Evolutionary conservation across 371 early-diverging fungal species (phyloP), one percentile per base, ranked within the genome.

Genomic region (Chytridium lagenaria): DNA sequence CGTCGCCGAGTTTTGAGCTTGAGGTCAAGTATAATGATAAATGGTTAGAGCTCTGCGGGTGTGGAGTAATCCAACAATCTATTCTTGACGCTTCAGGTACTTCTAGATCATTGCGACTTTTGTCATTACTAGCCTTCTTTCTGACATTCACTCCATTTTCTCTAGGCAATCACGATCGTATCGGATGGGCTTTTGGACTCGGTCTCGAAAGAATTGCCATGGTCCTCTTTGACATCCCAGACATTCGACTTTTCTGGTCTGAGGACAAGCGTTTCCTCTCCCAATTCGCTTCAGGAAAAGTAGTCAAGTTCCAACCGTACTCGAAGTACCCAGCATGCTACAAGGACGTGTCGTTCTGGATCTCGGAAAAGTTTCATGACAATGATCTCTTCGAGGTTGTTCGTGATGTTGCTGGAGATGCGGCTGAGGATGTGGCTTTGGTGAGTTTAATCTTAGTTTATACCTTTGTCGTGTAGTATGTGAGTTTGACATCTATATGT

Each of bases 181-280:
- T 97, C 67, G 98, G 95, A 5, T 98, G 98, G 97, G 99, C 98
- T 5, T 97, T 95, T 80, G 99, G 99, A 31, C 85, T 98, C 75
- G 99, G 99, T 1, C 84, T 98, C 15, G 99, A 98, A 79, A 86
- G 99, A n/a, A 83, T 98, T 69, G 96, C 98, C 0, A 95, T 98
- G 96, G 93, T 96, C 0, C 82, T 98, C 73, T 97, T 95, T 82
- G 91, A 90, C 70, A 94, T 98, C 44, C 96, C 95, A 0, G 99
- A 98, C 78, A 98, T 98, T 66, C 91, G 99, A 15, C 86, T 97
- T 57, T 98, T 98, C 80, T 98, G 99, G 99, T 90, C 91, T 26
- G 82, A 87, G 68, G 99, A 98, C 77, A 79, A 83, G n/a, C 89
- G 98, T 3, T 98, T 98, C 84, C 72, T 92, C 36, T 78, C 79